Conservation (phyloP, 2,329 filamentous ascomycete genomes). For the Diaporthe longicolla region DNA sequence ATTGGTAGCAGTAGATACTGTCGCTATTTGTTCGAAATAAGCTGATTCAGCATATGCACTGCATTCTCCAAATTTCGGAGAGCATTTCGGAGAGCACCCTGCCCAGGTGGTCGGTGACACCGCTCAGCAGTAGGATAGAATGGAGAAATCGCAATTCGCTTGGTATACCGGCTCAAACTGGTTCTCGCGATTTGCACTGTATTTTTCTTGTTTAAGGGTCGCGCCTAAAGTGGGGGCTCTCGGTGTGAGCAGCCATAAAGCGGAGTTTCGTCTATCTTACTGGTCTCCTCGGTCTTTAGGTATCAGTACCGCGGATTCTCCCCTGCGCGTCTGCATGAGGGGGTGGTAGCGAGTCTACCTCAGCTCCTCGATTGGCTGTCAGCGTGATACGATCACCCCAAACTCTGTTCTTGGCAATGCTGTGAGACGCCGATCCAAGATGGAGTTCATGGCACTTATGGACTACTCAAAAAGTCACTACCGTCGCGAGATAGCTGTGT, state of each 20-base stretch:
- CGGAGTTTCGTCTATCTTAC: conserved; percentile 8
- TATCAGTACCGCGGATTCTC: neutral
- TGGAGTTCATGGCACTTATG: neutral
- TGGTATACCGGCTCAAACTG: neutral
- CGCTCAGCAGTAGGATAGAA: neutral
- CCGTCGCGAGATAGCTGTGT: neutral
- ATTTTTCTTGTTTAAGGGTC: neutral
- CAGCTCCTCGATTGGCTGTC: conserved; percentile 4
- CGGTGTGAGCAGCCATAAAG: neutral
- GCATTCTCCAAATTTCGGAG: neutral
- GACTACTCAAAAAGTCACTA: neutral
- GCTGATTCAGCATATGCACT: neutral
- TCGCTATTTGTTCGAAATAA: neutral
- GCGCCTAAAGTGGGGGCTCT: neutral
- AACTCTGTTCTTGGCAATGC: conserved; percentile 16
- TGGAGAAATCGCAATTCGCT: neutral
- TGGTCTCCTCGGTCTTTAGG: conserved; percentile 26
- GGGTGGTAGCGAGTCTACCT: neutral
- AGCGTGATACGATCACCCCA: neutral
- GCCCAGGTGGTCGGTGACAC: too few species aligned
- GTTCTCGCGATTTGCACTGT: neutral
- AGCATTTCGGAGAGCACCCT: neutral
- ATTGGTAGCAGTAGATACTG: neutral
- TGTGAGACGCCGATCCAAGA: conserved; percentile 7
- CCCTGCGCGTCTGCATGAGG: neutral